phyloP scores from a whole-genome alignment of 495 filamentous ascomycete species.

The Entonaema liquescens region DNA sequence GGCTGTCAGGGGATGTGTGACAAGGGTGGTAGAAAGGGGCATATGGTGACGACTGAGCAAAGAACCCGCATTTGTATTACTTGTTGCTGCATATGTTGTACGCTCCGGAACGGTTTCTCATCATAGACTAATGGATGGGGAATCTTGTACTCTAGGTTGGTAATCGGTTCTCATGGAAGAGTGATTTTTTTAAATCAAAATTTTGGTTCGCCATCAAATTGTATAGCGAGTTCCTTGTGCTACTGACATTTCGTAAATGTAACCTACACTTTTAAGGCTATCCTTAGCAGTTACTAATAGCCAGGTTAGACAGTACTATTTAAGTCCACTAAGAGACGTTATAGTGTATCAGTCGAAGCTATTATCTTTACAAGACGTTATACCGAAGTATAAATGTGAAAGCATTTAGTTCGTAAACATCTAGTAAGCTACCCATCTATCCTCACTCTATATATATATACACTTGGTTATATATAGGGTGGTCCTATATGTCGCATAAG shows the following conservation, averaged over 20 bases:
- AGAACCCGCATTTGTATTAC: constrained; percentile 54
- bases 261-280: neutral
- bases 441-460: too few relatives aligned
- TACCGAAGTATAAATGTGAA: neutral
- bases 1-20: constrained; percentile 22
- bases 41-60: constrained; percentile 53
- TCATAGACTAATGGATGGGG: constrained; percentile 54
- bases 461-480: too few relatives aligned
- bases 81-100: constrained; percentile 49
- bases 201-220: constrained; percentile 8
- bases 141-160: constrained; percentile 57
- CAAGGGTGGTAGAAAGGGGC: constrained; percentile 44
- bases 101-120: constrained; percentile 48
- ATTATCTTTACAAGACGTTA: neutral
- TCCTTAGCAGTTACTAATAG: neutral
- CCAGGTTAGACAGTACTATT: neutral
- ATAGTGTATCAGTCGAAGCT: neutral
- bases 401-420: neutral
- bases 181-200: constrained; percentile 12
- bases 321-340: neutral
- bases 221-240: neutral
- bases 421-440: neutral
- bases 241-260: neutral
- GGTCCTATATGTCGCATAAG: too few relatives aligned
- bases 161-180: constrained; percentile 45